These are phyloP conservation scores for Hygrophoropsis aurantiaca DNA, from an alignment of 768 basidiomycete species.

Conservation along the genomic window DNA sequence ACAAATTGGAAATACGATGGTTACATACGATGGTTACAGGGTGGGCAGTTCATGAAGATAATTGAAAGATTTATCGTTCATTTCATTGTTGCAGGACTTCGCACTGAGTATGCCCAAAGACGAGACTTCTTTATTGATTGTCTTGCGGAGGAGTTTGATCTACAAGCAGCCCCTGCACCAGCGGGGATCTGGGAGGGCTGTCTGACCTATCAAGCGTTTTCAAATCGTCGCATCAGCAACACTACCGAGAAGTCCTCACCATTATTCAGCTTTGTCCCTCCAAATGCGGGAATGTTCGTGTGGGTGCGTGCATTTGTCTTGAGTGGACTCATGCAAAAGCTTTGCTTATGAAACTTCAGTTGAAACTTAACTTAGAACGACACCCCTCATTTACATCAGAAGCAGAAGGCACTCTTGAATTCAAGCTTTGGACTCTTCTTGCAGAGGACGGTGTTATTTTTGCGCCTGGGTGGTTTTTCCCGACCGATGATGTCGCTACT, in stretches of 20 bases:
- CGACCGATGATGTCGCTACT: slow-evolving; percentile 23
- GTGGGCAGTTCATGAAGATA: slow-evolving; percentile 24
- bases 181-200: slow-evolving; percentile 33
- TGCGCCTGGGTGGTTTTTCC: slow-evolving; percentile 48
- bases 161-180: slow-evolving; percentile 37
- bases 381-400: slow-evolving; percentile 45
- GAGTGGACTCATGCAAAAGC: background rate
- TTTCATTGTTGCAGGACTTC: slow-evolving; percentile 38
- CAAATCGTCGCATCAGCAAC: slow-evolving; percentile 27
- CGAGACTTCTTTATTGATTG: slow-evolving; percentile 67
- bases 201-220: slow-evolving; percentile 46
- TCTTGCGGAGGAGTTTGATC: slow-evolving; percentile 60
- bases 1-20: slow-evolving; percentile 68
- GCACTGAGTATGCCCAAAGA: slow-evolving; percentile 53
- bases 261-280: slow-evolving; percentile 71
- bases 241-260: slow-evolving; percentile 42
- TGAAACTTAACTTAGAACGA: slow-evolving; percentile 61
- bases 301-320: slow-evolving; percentile 45
- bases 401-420: slow-evolving; percentile 47
- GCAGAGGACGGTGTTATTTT: slow-evolving; percentile 64
- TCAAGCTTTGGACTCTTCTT: slow-evolving; percentile 58
- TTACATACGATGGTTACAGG: slow-evolving; percentile 77
- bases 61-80: background rate
- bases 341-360: slow-evolving; percentile 36
- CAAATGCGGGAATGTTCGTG: slow-evolving; percentile 82